Evolutionary conservation across 352 stramenopile species (phyloP), one percentile per base, ranked within the genome.

Genomic region (Discostella stelligera): DNA sequence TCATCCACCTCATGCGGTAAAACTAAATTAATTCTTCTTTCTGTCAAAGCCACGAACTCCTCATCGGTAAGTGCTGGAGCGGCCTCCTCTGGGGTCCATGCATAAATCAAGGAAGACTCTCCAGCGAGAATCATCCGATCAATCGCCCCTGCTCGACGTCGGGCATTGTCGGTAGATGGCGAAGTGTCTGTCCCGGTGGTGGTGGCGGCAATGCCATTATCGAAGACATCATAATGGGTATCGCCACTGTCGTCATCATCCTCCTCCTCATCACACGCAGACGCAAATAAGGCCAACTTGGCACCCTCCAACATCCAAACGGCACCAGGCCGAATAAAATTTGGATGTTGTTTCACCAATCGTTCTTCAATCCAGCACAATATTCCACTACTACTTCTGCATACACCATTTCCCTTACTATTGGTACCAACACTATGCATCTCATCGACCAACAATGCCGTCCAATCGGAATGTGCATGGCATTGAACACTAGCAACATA

Each of bases 31-130:
- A 52, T 64, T 18, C 74, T 66, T 16, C 58, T 32, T 55, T 78
- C 61, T 32, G 68, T 71, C 56, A 82, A 58, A 16, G 41, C 16
- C 21, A 66, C 27, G 56, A 67, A 78, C n/a, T 82, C 67, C 16
- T 71, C 30, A 66, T 82, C n/a, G 2, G 50, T 56, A 59, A 78
- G 78, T 11, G 16, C 11, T 18, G 41, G 16, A 10, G 23, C 23
- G n/a, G 74, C 61, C 58, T 83, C 76, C 60, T 83, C 76, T 2
- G 76, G 76, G 7, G 76, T 83, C 76, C 76, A 83, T 0, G 71
- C 76, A 41, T 74, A 77, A 2, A 73, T 71, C 60, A 83, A 41
- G 10, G 58, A 68, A 2, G 53, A 68, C 74, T 83, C 76, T 25
- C 71, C 76, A 5, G 77, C 65, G 2, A 80, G 46, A 48, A 83